phyloP scores from a whole-genome alignment of 495 filamentous ascomycete genomes.

The Penicillium paxilli region DNA sequence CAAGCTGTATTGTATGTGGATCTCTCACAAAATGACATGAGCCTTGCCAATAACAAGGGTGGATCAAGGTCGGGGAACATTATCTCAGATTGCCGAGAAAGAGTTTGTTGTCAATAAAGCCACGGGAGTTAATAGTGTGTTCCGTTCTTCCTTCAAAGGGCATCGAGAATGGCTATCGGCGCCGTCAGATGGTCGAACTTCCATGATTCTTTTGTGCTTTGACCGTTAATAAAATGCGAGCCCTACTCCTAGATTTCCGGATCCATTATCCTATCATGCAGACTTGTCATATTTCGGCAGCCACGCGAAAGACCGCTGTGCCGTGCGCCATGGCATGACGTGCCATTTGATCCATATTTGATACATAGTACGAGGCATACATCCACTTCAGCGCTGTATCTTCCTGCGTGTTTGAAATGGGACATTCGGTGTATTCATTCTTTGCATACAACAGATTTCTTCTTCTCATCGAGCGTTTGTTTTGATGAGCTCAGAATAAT shows the following conservation, averaged over 20 bases:
- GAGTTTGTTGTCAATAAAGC: slow-evolving; percentile 3
- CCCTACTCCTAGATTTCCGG: slow-evolving; percentile 6
- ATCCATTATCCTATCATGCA: slow-evolving; percentile 4
- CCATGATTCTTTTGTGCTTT: not conserved
- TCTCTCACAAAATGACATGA: not conserved
- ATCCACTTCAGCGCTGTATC: not conserved
- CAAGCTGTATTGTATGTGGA: not conserved
- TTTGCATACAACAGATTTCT: not conserved
- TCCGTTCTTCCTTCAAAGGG: slow-evolving; percentile 2
- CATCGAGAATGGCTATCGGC: not conserved
- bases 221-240: not conserved
- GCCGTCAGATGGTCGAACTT: slow-evolving; percentile 1
- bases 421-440: not conserved
- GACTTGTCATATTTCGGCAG: slow-evolving; percentile 9
- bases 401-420: not conserved
- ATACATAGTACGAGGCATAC: not conserved
- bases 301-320: not conserved
- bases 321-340: not conserved
- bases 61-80: not conserved
- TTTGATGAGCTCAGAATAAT: not conserved
- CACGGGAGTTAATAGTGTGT: slow-evolving; percentile 2
- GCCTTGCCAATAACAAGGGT: slow-evolving; percentile 7
- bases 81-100: not conserved
- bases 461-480: not conserved
- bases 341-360: not conserved